Conservation (phyloP, 192 early-diverging fungal genomes). For the Linnemannia elongata region DNA sequence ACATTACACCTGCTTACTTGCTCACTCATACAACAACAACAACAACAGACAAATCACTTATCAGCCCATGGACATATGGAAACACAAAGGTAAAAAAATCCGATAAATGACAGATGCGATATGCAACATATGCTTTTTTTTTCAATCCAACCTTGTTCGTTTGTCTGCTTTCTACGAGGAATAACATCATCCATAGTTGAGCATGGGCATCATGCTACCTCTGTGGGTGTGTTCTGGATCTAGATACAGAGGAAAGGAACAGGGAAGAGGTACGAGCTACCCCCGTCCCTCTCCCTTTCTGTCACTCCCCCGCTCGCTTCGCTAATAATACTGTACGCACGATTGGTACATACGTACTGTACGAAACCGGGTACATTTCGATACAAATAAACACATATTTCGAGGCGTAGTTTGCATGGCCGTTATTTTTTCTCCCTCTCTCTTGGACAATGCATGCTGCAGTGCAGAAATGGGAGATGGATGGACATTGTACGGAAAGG, state of each 20-base stretch:
- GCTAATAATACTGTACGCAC: not conserved
- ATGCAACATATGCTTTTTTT: not conserved
- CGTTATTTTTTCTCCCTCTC: not conserved
- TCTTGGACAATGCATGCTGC: too few relatives aligned
- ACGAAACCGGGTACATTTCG: not conserved
- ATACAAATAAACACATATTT: not conserved
- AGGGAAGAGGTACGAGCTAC: not conserved
- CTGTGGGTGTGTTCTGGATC: too few relatives aligned
- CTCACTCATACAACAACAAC: not conserved
- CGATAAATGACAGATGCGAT: not conserved
- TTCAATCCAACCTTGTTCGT: not conserved
- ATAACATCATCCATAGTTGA: not conserved
- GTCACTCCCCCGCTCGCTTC: not conserved
- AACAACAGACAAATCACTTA: not conserved
- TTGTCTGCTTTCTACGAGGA: not conserved
- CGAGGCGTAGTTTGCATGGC: not conserved
- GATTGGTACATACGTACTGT: not conserved
- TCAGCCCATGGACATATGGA: constrained; percentile 1
- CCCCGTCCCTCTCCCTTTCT: not conserved
- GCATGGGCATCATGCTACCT: too few relatives aligned
- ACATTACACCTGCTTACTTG: not conserved
- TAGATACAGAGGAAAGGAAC: not conserved
- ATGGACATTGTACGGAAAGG: not conserved
- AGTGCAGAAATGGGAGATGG: not conserved
- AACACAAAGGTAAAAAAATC: not conserved